Conservation (phyloP, 75 land plant species). For the Selaginella tamariscina region DNA sequence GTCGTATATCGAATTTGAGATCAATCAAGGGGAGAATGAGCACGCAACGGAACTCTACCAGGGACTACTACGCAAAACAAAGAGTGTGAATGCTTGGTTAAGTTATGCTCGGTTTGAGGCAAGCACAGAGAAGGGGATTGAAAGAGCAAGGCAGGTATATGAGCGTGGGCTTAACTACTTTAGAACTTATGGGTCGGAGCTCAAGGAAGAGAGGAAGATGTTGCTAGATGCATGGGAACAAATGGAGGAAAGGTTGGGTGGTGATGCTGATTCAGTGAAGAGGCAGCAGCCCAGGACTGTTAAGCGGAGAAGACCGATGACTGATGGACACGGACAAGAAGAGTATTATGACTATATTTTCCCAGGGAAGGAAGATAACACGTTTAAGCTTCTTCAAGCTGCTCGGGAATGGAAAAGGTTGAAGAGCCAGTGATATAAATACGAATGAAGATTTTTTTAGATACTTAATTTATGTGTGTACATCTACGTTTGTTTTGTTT, state of each 20-base stretch:
- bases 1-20: background rate
- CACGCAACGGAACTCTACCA: background rate
- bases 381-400: constrained; percentile 70
- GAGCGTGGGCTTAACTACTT: constrained; percentile 71
- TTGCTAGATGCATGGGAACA: constrained; percentile 78
- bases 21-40: background rate
- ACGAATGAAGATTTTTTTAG: no score
- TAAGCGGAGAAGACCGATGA: constrained; percentile 50
- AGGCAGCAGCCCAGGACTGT: constrained; percentile 65
- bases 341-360: constrained; percentile 80
- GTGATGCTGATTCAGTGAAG: constrained; percentile 59
- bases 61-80: background rate
- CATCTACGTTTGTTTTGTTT: no score
- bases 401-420: constrained; percentile 91
- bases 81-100: background rate
- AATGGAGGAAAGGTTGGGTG: constrained; percentile 69
- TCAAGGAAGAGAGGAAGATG: constrained; percentile 84
- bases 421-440: no score
- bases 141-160: constrained; percentile 77
- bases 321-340: constrained; percentile 63
- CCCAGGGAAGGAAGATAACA: constrained; percentile 68
- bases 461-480: no score
- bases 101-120: background rate
- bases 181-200: constrained; percentile 53
- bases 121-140: no score